Conservation (phyloP, 1,139 yeast species). For the Saccharomycopsis hybrid region DNA sequence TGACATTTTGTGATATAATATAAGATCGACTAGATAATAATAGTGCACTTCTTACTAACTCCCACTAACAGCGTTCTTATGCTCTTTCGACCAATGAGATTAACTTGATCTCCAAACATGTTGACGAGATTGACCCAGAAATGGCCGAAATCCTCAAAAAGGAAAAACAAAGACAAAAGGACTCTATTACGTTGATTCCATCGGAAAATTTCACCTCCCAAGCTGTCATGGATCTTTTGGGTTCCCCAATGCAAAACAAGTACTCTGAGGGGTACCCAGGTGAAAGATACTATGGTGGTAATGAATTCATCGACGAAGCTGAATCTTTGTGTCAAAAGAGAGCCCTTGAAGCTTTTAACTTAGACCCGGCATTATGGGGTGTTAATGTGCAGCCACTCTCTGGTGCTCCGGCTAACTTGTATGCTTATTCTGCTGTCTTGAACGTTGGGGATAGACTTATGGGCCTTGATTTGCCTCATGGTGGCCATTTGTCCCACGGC, state of each 20-base stretch:
- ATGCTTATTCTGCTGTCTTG: conserved; percentile 87
- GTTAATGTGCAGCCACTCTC: conserved; percentile 92
- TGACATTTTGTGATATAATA: too few relatives aligned
- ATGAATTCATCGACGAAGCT: conserved; percentile 86
- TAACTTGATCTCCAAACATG: conserved; percentile 55
- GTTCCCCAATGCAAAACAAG: conserved; percentile 96
- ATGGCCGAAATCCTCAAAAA: conserved; percentile 66
- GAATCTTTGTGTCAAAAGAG: conserved; percentile 86
- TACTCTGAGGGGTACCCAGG: conserved; percentile 99
- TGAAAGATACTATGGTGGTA: conserved; percentile 96
- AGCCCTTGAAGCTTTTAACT: conserved; percentile 78
- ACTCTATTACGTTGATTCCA: conserved; percentile 86
- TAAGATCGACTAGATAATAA: too few relatives aligned
- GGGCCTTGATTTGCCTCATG: conserved; percentile 97
- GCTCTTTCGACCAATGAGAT: conserved; percentile 46
- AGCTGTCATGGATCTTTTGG: conserved; percentile 89
- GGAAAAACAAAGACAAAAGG: conserved; percentile 80
- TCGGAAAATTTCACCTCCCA: conserved; percentile 93
- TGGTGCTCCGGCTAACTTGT: conserved; percentile 94
- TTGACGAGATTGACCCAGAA: conserved; percentile 73
- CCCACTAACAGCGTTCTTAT: conserved; percentile 26
- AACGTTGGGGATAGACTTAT: conserved; percentile 88
- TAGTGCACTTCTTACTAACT: too few relatives aligned
- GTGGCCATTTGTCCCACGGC: conserved; percentile 96
- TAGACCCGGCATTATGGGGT: conserved; percentile 83